Conservation (phyloP, 2,329 filamentous ascomycete genomes). For the Hyphodiscus sp. region DNA sequence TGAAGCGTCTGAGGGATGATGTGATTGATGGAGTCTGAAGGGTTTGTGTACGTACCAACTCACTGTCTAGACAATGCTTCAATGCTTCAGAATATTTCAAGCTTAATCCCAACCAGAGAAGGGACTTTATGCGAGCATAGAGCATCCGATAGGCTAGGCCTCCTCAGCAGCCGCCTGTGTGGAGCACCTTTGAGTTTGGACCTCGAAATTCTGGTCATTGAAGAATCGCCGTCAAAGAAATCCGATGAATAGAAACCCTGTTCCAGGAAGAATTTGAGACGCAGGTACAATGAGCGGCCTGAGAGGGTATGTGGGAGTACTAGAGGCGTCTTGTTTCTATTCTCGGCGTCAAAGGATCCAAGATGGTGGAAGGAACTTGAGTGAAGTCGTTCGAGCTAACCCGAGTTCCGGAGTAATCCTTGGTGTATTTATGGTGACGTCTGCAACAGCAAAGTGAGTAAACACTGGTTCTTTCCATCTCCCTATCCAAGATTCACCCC, state of each 20-base stretch:
- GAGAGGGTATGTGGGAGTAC: neutral
- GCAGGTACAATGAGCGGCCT: slow-evolving; percentile 6
- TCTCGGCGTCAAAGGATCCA: neutral
- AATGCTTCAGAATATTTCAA: slow-evolving; percentile 5
- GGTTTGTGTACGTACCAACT: neutral
- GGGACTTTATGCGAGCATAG: slow-evolving; percentile 4
- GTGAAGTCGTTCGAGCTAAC: neutral
- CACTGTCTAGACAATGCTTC: neutral
- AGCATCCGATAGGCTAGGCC: slow-evolving; percentile 13
- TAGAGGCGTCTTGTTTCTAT: neutral
- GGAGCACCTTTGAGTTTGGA: slow-evolving; percentile 13
- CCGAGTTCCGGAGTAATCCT: neutral
- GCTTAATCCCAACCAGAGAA: slow-evolving; percentile 9
- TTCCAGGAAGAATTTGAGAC: neutral
- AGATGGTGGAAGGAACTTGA: neutral
- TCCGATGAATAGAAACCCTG: neutral
- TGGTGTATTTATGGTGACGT: neutral
- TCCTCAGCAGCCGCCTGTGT: slow-evolving; percentile 16
- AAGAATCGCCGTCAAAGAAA: neutral
- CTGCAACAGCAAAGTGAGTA: no score
- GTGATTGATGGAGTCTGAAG: neutral
- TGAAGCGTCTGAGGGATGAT: neutral
- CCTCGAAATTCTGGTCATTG: slow-evolving; percentile 2
- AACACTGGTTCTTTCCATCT: no score
- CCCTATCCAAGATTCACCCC: no score